phyloP scores from a whole-genome alignment of 2,329 filamentous ascomycete genomes.

The Stemphylium beticola region DNA sequence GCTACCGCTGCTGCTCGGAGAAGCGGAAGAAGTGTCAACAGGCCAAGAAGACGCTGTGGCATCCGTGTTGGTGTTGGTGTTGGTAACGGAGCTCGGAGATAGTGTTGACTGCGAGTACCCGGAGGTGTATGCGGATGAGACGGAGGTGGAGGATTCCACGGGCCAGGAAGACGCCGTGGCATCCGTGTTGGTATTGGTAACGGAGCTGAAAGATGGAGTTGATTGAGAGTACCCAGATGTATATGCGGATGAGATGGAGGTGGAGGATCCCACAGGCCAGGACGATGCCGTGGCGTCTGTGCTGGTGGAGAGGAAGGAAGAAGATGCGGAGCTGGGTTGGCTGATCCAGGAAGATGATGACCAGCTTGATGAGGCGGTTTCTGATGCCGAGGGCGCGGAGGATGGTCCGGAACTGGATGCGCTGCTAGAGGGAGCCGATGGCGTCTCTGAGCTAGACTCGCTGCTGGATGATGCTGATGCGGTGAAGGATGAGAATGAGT shows the following conservation, averaged over 20 bases:
- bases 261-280: not conserved
- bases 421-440: too few species aligned
- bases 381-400: not conserved
- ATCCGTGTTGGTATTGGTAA: conserved; percentile 4
- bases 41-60: not conserved
- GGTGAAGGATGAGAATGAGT: not conserved
- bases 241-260: not conserved
- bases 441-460: not conserved
- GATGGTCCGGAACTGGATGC: not conserved
- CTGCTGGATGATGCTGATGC: not conserved
- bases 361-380: not conserved
- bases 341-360: not conserved
- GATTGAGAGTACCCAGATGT: not conserved
- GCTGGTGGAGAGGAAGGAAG: not conserved
- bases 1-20: not conserved
- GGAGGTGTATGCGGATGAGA: not conserved
- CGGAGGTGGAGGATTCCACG: not conserved
- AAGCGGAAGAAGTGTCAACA: not conserved
- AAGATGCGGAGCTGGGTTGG: not conserved
- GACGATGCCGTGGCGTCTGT: conserved; percentile 12
- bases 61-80: not conserved
- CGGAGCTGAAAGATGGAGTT: not conserved
- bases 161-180: conserved; percentile 8
- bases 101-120: not conserved
- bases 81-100: not conserved